Evolutionary conservation across 805 yeast genomes (phyloP).

Genomic region (Candida germanica): DNA sequence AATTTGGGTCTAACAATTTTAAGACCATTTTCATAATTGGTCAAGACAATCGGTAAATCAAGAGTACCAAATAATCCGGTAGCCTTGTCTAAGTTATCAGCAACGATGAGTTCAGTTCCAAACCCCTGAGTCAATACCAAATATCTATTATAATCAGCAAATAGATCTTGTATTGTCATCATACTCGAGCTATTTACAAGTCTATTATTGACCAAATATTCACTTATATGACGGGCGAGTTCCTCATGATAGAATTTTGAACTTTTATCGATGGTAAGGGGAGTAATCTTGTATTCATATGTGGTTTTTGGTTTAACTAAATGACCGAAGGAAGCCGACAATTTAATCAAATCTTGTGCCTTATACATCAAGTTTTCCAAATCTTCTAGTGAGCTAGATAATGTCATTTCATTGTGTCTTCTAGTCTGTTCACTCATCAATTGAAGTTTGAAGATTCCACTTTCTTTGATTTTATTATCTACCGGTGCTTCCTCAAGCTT

Average conservation of each 20-base stretch:
- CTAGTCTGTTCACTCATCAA: constrained; percentile 52
- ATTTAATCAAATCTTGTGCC: constrained; percentile 65
- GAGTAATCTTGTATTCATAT: constrained; percentile 18
- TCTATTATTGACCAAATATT: constrained; percentile 46
- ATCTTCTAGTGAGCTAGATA: constrained; percentile 72
- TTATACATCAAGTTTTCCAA: constrained; percentile 72
- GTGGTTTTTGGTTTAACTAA: constrained; percentile 15
- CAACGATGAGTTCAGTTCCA: constrained; percentile 65
- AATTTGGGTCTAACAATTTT: constrained; percentile 28
- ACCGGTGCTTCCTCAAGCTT: constrained; percentile 14
- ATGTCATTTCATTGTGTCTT: constrained; percentile 54
- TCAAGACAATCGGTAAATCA: constrained; percentile 52
- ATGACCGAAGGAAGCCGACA: constrained; percentile 46
- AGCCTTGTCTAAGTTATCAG: constrained; percentile 64
- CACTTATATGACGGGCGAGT: constrained; percentile 75
- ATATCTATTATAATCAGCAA: constrained; percentile 40
- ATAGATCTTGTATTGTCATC: constrained; percentile 40
- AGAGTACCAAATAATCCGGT: constrained; percentile 54
- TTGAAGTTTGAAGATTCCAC: constrained; percentile 75
- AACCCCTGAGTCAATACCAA: constrained; percentile 36
- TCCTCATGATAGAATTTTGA: constrained; percentile 54
- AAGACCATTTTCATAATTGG: constrained; percentile 33
- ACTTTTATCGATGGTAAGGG: constrained; percentile 33
- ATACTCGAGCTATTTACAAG: constrained; percentile 32
- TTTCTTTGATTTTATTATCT: constrained; percentile 4